Evolutionary conservation across 2,329 filamentous ascomycete species (phyloP).

Genomic region (Ceratocystis lukuohia): DNA sequence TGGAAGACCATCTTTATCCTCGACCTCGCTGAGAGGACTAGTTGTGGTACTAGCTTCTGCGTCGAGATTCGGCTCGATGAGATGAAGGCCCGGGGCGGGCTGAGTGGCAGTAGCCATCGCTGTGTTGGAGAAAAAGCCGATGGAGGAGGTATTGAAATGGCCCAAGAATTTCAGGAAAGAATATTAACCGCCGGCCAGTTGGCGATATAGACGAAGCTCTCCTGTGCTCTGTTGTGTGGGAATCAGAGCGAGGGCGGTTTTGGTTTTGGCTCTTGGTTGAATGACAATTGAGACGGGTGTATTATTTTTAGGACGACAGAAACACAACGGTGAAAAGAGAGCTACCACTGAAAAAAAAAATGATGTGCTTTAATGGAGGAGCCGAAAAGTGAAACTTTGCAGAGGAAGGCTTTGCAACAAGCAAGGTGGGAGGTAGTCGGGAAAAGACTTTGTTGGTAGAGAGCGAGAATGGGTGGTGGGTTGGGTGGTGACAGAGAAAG

Average conservation of each 20-base stretch:
- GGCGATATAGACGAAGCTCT: neutral
- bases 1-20: conserved; percentile 61
- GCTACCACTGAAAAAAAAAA: neutral
- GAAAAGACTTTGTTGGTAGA: conserved; percentile 8
- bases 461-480: neutral
- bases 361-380: neutral
- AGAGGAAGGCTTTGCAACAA: neutral
- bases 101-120: conserved; percentile 42
- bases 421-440: neutral
- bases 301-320: neutral
- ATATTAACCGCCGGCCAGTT: conserved; percentile 5
- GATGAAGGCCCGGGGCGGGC: conserved; percentile 37
- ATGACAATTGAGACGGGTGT: neutral
- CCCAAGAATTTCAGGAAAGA: conserved; percentile 16
- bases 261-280: neutral
- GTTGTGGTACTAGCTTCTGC: conserved; percentile 60
- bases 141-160: conserved; percentile 18
- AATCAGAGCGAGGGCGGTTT: neutral
- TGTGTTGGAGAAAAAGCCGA: conserved; percentile 19
- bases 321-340: neutral
- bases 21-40: conserved; percentile 86
- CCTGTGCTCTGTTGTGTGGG: neutral
- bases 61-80: conserved; percentile 34
- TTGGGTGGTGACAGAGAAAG: neutral
- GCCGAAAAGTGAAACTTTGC: neutral